A percentile compares a stretch with the other conserved stretches of the same genome.
These are phyloP conservation scores for Phymatotrichopsis omnivora DNA, from an alignment of 2,329 filamentous ascomycete genomes.

Conservation along the genomic window DNA sequence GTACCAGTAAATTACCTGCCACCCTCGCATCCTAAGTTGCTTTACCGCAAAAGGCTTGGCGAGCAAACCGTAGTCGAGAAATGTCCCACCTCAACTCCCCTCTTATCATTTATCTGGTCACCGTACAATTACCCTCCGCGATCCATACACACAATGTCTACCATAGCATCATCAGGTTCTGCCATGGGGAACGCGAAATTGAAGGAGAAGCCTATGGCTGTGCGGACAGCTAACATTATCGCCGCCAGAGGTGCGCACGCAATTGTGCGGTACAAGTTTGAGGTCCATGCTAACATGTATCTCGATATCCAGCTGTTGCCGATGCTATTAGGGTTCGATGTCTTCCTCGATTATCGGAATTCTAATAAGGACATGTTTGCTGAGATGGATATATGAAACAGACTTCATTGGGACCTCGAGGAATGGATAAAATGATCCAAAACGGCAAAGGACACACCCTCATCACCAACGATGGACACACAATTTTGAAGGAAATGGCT, in stretches of 20 bases:
- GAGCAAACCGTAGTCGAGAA: too few relatives aligned
- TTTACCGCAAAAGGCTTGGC: too few relatives aligned
- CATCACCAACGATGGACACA: constrained; percentile 99
- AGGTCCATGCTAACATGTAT: constrained; percentile 2
- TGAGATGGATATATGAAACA: constrained; percentile 29
- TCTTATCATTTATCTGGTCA: too few relatives aligned
- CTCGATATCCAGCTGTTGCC: constrained; percentile 61
- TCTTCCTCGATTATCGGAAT: constrained; percentile 32
- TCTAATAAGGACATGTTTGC: too few relatives aligned
- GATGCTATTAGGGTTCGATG: constrained; percentile 66
- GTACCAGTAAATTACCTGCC: too few relatives aligned
- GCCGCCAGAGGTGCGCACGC: constrained; percentile 69
- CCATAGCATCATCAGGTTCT: constrained; percentile 11
- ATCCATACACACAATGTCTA: too few relatives aligned
- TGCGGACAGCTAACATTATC: constrained; percentile 92
- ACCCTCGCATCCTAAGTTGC: too few relatives aligned
- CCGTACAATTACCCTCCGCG: too few relatives aligned
- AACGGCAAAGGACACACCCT: constrained; percentile 93
- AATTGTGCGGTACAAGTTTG: constrained; percentile 10
- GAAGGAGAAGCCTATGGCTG: constrained; percentile 98
- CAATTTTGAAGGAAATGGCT: constrained; percentile 97
- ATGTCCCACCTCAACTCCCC: too few relatives aligned
- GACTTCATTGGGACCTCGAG: constrained; percentile 76
- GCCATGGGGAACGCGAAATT: constrained; percentile 22
- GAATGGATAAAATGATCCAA: constrained; percentile 99